Percentiles rank a stretch among this genome's conserved stretches.
Evolutionary conservation across 2,329 filamentous ascomycete genomes (phyloP).

Genomic region (Daldinia eschscholtzii): DNA sequence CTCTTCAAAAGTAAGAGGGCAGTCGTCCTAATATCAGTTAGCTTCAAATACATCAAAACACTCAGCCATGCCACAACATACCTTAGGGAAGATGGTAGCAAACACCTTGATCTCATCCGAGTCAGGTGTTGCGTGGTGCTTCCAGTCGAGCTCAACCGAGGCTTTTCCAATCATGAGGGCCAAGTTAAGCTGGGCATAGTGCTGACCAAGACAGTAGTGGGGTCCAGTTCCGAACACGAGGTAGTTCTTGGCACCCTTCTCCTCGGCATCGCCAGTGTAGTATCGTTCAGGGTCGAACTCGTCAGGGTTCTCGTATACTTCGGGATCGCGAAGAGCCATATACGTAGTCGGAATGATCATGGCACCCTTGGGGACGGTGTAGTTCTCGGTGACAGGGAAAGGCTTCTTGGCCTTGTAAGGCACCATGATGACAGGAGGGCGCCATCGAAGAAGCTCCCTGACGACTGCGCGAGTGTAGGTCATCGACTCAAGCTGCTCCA

Average conservation of each 20-base stretch:
- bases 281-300: conserved; percentile 91
- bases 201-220: conserved; percentile 96
- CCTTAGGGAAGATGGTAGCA: conserved; percentile 97
- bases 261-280: conserved; percentile 89
- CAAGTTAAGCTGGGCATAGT: conserved; percentile 89
- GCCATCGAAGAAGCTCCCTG: conserved; percentile 90
- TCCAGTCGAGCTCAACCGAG: conserved; percentile 87
- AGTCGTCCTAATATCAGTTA: conserved; percentile 75
- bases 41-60: conserved; percentile 41
- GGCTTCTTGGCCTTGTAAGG: conserved; percentile 95
- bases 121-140: conserved; percentile 82
- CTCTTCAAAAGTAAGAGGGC: conserved; percentile 78
- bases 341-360: conserved; percentile 97
- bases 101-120: conserved; percentile 99
- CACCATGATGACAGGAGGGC: conserved; percentile 96
- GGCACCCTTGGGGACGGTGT: conserved; percentile 92
- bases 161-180: conserved; percentile 93
- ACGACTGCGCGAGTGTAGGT: conserved; percentile 92
- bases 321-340: conserved; percentile 89
- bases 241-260: conserved; percentile 91
- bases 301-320: conserved; percentile 92
- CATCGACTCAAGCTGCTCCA: conserved; percentile 91
- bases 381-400: conserved; percentile 88
- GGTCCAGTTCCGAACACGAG: conserved; percentile 95
- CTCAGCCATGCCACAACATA: conserved; percentile 59